Evolutionary conservation across 768 basidiomycete genomes (phyloP).

Genomic region (Daedalea quercina): DNA sequence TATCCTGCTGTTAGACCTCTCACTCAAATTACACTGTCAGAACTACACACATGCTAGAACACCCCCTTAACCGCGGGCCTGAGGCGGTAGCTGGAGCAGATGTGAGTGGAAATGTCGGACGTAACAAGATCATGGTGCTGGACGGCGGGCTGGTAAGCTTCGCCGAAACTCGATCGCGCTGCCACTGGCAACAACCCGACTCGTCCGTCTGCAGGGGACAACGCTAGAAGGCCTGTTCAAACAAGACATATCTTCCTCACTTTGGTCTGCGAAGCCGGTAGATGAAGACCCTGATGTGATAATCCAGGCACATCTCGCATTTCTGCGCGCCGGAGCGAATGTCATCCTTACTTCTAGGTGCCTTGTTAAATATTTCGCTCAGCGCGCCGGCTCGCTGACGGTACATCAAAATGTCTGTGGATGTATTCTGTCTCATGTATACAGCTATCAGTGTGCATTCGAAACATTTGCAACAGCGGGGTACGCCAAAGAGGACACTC

Average conservation of each 20-base stretch:
- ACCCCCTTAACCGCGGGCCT: too few relatives aligned
- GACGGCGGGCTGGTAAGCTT: too few relatives aligned
- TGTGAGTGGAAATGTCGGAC: too few relatives aligned
- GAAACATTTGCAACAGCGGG: conserved; percentile 48
- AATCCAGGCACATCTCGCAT: conserved; percentile 52
- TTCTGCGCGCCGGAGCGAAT: conserved; percentile 57
- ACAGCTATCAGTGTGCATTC: conserved; percentile 62
- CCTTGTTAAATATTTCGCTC: background rate
- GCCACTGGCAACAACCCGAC: too few relatives aligned
- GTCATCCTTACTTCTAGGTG: conserved; percentile 69
- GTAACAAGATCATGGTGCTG: too few relatives aligned
- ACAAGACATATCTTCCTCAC: conserved; percentile 42
- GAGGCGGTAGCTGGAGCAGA: too few relatives aligned
- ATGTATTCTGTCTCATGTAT: too few relatives aligned
- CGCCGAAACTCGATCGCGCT: too few relatives aligned
- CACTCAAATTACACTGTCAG: too few relatives aligned
- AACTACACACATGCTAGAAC: too few relatives aligned
- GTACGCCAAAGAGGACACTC: conserved; percentile 36
- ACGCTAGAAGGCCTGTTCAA: conserved; percentile 48
- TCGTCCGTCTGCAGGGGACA: conserved; percentile 41
- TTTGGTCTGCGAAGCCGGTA: conserved; percentile 70
- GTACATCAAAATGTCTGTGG: too few relatives aligned
- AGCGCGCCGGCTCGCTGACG: background rate
- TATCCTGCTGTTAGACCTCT: too few relatives aligned
- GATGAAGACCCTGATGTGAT: conserved; percentile 46